These are phyloP conservation scores for Marasmius fiardii DNA, from an alignment of 1,284 basidiomycete species.

Conservation along the genomic window DNA sequence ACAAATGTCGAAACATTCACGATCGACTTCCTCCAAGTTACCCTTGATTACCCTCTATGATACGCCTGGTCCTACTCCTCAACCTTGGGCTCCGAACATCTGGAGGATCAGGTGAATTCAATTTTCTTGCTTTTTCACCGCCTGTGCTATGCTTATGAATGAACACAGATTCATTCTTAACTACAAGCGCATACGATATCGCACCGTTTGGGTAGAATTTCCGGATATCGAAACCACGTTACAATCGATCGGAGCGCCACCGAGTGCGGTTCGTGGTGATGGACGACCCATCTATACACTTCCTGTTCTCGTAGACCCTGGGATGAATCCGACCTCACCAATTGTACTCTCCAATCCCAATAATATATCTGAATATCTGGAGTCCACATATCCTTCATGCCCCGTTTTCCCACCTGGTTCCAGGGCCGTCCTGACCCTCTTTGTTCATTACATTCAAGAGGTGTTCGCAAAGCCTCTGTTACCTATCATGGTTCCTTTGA, in stretches of 20 bases:
- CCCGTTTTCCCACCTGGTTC: conserved; percentile 67
- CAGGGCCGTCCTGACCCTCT: conserved; percentile 60
- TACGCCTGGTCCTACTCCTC: conserved; percentile 51
- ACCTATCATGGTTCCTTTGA: conserved; percentile 66
- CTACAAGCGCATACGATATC: conserved; percentile 65
- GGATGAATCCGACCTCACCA: conserved; percentile 31
- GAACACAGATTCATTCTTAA: conserved; percentile 62
- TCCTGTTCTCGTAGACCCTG: conserved; percentile 56
- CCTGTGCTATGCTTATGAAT: background rate
- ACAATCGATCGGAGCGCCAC: conserved; percentile 53
- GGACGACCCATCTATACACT: conserved; percentile 62
- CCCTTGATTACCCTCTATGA: conserved; percentile 65
- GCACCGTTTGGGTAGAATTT: conserved; percentile 66
- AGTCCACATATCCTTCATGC: conserved; percentile 60
- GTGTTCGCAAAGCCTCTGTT: conserved; percentile 65
- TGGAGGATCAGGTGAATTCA: conserved; percentile 51
- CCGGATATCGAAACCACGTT: conserved; percentile 62
- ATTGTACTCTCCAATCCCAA: conserved; percentile 55
- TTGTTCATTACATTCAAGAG: conserved; percentile 68
- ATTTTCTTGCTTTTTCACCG: background rate
- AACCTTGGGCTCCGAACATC: conserved; percentile 71
- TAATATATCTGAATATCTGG: conserved; percentile 67
- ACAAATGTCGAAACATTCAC: background rate
- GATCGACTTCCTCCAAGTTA: conserved; percentile 6
- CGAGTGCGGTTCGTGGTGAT: conserved; percentile 47